Base-by-base conservation (phyloP, 768 basidiomycete species). In the Clavaria fumosa region DNA sequence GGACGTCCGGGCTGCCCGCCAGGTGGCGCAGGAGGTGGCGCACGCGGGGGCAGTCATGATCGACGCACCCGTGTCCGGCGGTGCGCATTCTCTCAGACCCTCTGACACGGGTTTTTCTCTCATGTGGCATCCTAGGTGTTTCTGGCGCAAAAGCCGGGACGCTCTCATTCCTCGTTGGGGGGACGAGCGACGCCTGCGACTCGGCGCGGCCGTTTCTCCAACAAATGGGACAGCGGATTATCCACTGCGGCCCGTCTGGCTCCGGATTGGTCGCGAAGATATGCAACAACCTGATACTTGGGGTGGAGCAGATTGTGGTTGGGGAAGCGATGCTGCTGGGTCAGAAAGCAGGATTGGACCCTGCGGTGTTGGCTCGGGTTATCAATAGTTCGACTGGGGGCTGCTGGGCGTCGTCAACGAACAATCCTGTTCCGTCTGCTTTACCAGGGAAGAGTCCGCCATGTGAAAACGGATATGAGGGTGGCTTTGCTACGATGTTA, bases 51-150 rank as follows among this genome's bases (percentile, higher is more conserved):
- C 77, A 5, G 58, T 58, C 27, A 88, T 95, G 74, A 66, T 95
- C 15, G 91, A 96, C 52, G 89, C 91, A 4, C 91, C 91, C 2
- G 90, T 96, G 1, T 90, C 86, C 34, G 91, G 91, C 39, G 90
- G 86, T 81, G 52, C 38, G 72, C 56, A 27, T 10, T 22, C 34
- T 39, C 4, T 7, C 6, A 3, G 20, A 15, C 20, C 35, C 20
- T 18, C 22, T 31, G 21, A 23, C 24, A 30, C 20, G 17, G 37
- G 19, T 17, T 35, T 39, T 18, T 14, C 35, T 37, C 34, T 20
- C 40, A 38, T 26, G 20, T 19, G 32, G 31, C n/a, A 20, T 44
- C 23, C 17, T 14, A 85, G 81, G 88, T 23, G 84, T 88, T 7
- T 63, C 79, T 10, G 91, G 88, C 21, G 91, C 91, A 7, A 76